Evolutionary conservation across 768 basidiomycete species (phyloP), one percentile per base, ranked within the genome.

Genomic region (Lyophyllum shimeji): DNA sequence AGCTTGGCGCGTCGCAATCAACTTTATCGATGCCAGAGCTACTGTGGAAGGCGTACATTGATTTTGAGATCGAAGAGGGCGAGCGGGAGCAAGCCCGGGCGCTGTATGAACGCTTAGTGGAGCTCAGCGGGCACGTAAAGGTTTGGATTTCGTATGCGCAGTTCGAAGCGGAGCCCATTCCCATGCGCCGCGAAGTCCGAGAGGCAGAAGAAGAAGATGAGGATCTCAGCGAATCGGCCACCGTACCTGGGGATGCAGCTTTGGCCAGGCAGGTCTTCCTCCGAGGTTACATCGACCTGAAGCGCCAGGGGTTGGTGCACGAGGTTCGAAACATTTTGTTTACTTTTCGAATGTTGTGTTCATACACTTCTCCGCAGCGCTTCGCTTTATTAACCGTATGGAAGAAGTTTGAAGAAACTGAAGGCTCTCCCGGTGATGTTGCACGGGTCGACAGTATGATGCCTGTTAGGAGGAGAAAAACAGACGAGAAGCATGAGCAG

Each of bases 81-180:
- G 95, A 98, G 61, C 84, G 93, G 43, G 90, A 90, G 55, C 80
- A 83, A 15, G 89, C 91, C 1, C 79, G 96, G n/a, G 78, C 80
- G 6, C 68, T 98, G 37, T 98, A 97, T 68, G 95, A 98, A 73
- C 84, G 95, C n/a, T 80, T 98, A 17, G 79, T 98, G 47, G 74
- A 82, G 29, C 76, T 90, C 46, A 96, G 93, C 60, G 92, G 92
- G 3, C 95, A 98, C 68, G 89, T 94, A 73, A 98, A 98, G 73
- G 94, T 96, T 18, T 98, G 95, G 94, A 92, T 97, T 53, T 87
- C 94, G 50, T 98, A 89, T 70, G 96, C 96, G 0, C 79, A 89
- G 63, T 97, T 98, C 64, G 96, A 98, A 71, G 88, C 85, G 5
- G 88, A 89, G 63, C 76, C 84, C 6, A 87, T 90, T 42, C 85